phyloP scores from a whole-genome alignment of 306 rosid species.

The Urtica urens region DNA sequence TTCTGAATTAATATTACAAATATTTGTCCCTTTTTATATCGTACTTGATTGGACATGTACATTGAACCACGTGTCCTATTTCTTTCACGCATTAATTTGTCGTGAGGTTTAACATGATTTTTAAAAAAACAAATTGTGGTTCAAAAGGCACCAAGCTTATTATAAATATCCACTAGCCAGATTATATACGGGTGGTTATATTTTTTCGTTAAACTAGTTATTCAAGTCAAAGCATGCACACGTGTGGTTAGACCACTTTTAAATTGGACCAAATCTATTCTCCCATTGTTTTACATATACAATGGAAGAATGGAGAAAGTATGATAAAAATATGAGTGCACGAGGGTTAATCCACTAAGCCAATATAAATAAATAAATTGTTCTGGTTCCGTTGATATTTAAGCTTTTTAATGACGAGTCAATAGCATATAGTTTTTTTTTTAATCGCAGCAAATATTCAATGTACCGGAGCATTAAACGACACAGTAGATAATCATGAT shows the following conservation, averaged over 20 bases:
- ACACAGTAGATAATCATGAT: too few relatives aligned
- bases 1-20: too few relatives aligned
- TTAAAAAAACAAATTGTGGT: too few relatives aligned
- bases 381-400: too few relatives aligned
- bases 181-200: background rate
- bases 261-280: background rate
- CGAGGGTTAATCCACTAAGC: conserved; percentile 3
- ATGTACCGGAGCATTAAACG: too few relatives aligned
- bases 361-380: too few relatives aligned
- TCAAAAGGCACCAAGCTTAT: background rate
- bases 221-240: background rate
- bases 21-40: too few relatives aligned
- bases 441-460: too few relatives aligned
- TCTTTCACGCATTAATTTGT: too few relatives aligned
- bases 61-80: conserved; percentile 15
- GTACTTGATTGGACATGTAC: conserved; percentile 6
- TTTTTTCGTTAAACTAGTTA: background rate
- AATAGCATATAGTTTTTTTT: too few relatives aligned
- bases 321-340: conserved; percentile 1
- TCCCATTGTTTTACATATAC: background rate
- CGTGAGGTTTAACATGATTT: background rate
- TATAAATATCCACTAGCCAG: background rate
- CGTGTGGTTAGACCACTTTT: background rate
- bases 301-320: background rate
- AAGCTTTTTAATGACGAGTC: too few relatives aligned